Conservation (phyloP, 768 basidiomycete species). For the Calvatia gigantea region DNA sequence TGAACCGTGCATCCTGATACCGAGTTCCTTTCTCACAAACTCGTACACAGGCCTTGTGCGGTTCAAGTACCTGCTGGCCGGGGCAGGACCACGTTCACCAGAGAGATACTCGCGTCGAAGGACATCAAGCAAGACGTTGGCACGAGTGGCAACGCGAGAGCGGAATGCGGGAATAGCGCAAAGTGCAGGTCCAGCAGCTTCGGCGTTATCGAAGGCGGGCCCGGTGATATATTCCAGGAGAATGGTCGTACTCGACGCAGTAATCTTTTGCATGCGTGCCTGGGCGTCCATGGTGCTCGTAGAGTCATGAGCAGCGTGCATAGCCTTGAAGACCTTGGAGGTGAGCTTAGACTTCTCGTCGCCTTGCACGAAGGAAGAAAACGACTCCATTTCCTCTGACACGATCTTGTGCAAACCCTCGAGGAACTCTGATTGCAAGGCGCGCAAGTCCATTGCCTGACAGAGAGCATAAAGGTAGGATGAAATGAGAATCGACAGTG, state of each 20-base stretch:
- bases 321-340: constrained; percentile 34
- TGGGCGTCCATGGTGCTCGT: constrained; percentile 71
- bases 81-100: constrained; percentile 56
- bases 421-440: constrained; percentile 65
- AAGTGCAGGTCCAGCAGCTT: constrained; percentile 27
- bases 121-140: constrained; percentile 40
- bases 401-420: constrained; percentile 44
- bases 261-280: constrained; percentile 69
- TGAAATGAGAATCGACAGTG: constrained; percentile 69
- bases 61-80: constrained; percentile 65
- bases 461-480: constrained; percentile 72
- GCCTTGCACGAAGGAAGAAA: constrained; percentile 35
- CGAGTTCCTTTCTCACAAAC: constrained; percentile 66
- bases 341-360: constrained; percentile 29
- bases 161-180: constrained; percentile 53
- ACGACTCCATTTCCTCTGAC: constrained; percentile 47
- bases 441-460: constrained; percentile 83
- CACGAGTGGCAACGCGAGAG: constrained; percentile 43
- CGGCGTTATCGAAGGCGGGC: constrained; percentile 27
- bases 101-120: constrained; percentile 56
- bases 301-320: constrained; percentile 54
- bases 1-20: constrained; percentile 77
- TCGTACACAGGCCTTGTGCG: constrained; percentile 73
- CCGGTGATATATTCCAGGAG: constrained; percentile 62
- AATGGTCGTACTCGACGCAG: constrained; percentile 53